Evolutionary conservation across 2,329 filamentous ascomycete species (phyloP), one percentile per base, ranked within the genome.

Genomic region (Sphaerulina musiva): DNA sequence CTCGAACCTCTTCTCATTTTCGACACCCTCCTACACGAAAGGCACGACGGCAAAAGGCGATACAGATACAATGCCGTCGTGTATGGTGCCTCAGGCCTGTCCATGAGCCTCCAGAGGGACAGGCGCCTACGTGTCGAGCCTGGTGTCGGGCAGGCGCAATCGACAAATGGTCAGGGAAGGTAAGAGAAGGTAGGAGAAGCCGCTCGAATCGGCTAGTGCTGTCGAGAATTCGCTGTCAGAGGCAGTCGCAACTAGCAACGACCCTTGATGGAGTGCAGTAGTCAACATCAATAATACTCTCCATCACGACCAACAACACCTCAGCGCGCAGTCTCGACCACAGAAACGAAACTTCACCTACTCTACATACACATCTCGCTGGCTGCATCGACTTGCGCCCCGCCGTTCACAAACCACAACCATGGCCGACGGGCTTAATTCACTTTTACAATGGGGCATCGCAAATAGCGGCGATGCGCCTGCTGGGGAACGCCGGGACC

Each of bases 381-480:
- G 34, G 34, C 34, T 11, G 34, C 12, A 11, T 38, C 12, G 3
- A 38, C 12, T 38, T 38, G 10, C 34, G 4, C 20, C 12, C 11
- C 31, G 10, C 20, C 14, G 2, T 7, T 20, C 6, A 29, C 42
- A 9, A 34, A 38, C 29, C 38, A 11, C 48, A 3, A 53, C 41
- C 38, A 64, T 60, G 59, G 43, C 53, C 36, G 57, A 64, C 52
- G 61, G 55, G 61, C 78, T 92, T 68, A 90, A 88, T 74, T 79
- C 83, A 52, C 84, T 92, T 71, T 82, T 93, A 57, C 86, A 87
- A 79, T 93, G 88, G 88, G 79, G 84, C 64, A 78, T 86, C 65
- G 74, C 84, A 65, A 85, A 86, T 69, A 81, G 81, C 42, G 66
- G 62, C 62, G 66, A 66, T 46, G 62, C 63, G 40, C 62, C 61